These are phyloP conservation scores for Termitomyces sp. DNA, from an alignment of 768 basidiomycete species.

Conservation along the genomic window DNA sequence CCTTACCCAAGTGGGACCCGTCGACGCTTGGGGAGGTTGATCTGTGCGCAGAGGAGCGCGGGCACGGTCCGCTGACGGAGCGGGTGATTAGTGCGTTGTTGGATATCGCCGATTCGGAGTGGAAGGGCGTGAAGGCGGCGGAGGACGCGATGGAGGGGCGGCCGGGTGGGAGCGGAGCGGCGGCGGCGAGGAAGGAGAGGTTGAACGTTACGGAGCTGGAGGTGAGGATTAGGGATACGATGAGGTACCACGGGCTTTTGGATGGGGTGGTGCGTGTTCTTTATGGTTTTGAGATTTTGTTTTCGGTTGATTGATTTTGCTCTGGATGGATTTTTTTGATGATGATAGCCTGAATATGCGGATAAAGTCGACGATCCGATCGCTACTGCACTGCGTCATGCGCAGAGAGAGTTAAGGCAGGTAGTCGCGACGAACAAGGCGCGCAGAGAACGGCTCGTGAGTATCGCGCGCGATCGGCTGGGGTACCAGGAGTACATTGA, in stretches of 20 bases:
- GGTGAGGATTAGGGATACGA: slow-evolving; percentile 65
- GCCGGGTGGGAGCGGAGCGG: slow-evolving; percentile 74
- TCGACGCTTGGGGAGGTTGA: slow-evolving; percentile 72
- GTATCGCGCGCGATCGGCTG: slow-evolving; percentile 79
- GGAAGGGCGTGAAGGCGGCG: slow-evolving; percentile 78
- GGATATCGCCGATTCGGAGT: slow-evolving; percentile 61
- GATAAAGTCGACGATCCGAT: slow-evolving; percentile 92
- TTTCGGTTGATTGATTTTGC: background rate
- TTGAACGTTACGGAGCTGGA: slow-evolving; percentile 79
- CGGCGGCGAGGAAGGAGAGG: slow-evolving; percentile 68
- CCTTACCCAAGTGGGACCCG: slow-evolving; percentile 76
- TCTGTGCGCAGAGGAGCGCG: slow-evolving; percentile 65
- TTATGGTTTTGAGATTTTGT: background rate
- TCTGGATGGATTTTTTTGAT: too few relatives aligned
- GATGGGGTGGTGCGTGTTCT: slow-evolving; percentile 56
- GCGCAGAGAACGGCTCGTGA: slow-evolving; percentile 65
- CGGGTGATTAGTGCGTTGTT: slow-evolving; percentile 71
- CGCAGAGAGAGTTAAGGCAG: slow-evolving; percentile 73
- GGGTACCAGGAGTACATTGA: slow-evolving; percentile 91
- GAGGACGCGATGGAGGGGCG: slow-evolving; percentile 83
- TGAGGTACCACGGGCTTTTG: slow-evolving; percentile 70
- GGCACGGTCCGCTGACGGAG: slow-evolving; percentile 86
- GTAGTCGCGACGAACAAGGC: slow-evolving; percentile 82
- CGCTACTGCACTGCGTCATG: slow-evolving; percentile 81
- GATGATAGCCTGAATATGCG: slow-evolving; percentile 60